These are phyloP conservation scores for Cryptosporidium parvum DNA, from an alignment of 169 alveolate genomes.

Conservation along the genomic window DNA sequence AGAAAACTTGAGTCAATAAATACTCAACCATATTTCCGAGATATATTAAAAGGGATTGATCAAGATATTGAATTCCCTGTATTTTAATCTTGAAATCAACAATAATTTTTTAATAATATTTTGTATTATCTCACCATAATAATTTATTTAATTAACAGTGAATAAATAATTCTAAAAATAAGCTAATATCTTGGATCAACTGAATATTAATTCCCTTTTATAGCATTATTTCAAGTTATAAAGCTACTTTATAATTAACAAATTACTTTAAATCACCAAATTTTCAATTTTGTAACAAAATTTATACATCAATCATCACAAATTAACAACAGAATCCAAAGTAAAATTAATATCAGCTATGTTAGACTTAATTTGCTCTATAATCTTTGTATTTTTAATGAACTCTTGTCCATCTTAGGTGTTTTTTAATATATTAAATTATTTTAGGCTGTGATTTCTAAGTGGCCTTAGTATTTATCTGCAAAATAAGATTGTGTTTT, in stretches of 20 bases:
- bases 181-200: not conserved
- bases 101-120: not conserved
- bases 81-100: not conserved
- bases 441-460: not conserved
- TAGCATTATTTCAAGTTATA: not conserved
- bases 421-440: not conserved
- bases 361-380: too few relatives aligned
- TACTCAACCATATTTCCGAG: conserved; percentile 16
- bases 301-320: not conserved
- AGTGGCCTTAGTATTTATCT: not conserved
- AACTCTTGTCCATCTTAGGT: not conserved
- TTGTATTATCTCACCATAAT: not conserved
- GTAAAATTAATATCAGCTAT: too few relatives aligned
- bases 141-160: not conserved
- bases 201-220: not conserved
- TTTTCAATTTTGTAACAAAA: not conserved
- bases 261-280: not conserved
- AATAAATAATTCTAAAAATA: not conserved
- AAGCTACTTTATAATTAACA: not conserved
- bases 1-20: conserved; percentile 42
- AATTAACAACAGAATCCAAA: too few relatives aligned
- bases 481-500: too few relatives aligned
- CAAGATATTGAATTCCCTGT: conserved; percentile 29
- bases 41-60: conserved; percentile 13
- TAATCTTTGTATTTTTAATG: too few relatives aligned